Percentiles rank a stretch among this genome's conserved stretches.
Conservation (phyloP, 352 stramenopile species). For the Phytophthora palmivora region DNA sequence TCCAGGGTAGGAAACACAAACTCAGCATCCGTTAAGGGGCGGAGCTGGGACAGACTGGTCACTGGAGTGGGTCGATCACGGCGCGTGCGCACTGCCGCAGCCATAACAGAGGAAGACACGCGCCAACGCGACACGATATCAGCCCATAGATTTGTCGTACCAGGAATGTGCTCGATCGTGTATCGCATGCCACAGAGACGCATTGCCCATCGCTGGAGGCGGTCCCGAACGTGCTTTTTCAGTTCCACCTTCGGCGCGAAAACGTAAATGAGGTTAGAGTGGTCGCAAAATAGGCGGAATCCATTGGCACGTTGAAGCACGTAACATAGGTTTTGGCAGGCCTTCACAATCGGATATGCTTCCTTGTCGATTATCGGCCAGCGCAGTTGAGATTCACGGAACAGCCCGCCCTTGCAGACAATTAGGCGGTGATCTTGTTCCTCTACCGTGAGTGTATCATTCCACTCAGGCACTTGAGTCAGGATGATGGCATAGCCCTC, state of each 20-base stretch:
- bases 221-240: conserved; percentile 20
- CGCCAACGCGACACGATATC: conserved; percentile 10
- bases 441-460: not conserved
- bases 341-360: conserved; percentile 27
- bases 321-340: conserved; percentile 16
- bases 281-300: conserved; percentile 36
- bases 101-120: conserved; percentile 15
- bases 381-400: conserved; percentile 1
- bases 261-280: conserved; percentile 30
- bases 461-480: no score
- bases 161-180: conserved; percentile 23
- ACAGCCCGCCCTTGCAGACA: conserved; percentile 15
- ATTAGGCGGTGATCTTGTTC: conserved; percentile 21
- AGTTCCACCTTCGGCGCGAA: conserved; percentile 19
- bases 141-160: conserved; percentile 11
- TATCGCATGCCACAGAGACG: conserved; percentile 15
- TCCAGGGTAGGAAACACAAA: conserved; percentile 4
- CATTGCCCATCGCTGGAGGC: conserved; percentile 22
- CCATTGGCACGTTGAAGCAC: conserved; percentile 18
- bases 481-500: no score
- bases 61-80: not conserved
- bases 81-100: not conserved
- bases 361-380: no score
- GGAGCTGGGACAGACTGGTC: not conserved
- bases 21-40: not conserved